Conservation (phyloP, 176 grass and related monocot genomes). For the Aegilops tauschii region DNA sequence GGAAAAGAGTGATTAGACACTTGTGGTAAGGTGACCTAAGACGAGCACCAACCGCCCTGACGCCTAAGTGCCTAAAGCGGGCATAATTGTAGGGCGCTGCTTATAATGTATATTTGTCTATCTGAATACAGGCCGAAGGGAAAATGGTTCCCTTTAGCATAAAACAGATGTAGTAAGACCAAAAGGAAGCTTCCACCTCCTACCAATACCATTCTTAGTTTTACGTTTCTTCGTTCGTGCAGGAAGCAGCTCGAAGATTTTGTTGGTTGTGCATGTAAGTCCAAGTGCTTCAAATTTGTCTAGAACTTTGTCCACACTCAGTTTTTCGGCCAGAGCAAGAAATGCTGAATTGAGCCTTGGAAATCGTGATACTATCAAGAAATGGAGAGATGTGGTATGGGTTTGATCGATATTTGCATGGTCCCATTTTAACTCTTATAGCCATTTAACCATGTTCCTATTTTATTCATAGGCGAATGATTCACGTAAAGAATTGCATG, state of each 20-base stretch:
- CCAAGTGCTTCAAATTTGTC: conserved; percentile 93
- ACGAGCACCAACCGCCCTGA: too few species aligned
- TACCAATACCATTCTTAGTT: neutral
- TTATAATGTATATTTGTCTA: conserved; percentile 17
- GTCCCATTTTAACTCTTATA: neutral
- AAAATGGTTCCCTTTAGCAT: conserved; percentile 5
- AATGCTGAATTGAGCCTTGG: conserved; percentile 97
- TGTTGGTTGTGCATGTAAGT: conserved; percentile 87
- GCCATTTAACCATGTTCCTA: conserved; percentile 10
- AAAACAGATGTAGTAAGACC: conserved; percentile 5
- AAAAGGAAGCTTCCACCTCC: neutral
- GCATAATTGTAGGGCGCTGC: too few species aligned
- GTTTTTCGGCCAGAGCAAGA: conserved; percentile 89
- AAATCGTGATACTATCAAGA: conserved; percentile 98
- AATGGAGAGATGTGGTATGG: conserved; percentile 98
- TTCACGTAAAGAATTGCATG: conserved; percentile 90
- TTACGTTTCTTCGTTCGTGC: conserved; percentile 28
- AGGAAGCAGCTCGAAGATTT: conserved; percentile 87
- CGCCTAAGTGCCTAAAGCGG: too few species aligned
- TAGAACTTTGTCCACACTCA: conserved; percentile 82
- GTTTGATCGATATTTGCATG: conserved; percentile 12
- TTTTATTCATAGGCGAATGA: conserved; percentile 85
- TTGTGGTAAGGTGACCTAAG: too few species aligned
- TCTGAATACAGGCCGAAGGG: conserved; percentile 5
- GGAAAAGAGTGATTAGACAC: conserved; percentile 4